Evolutionary conservation across 495 filamentous ascomycete genomes (phyloP), one percentile per base, ranked within the genome.

Genomic region (Cladorrhinum samala): DNA sequence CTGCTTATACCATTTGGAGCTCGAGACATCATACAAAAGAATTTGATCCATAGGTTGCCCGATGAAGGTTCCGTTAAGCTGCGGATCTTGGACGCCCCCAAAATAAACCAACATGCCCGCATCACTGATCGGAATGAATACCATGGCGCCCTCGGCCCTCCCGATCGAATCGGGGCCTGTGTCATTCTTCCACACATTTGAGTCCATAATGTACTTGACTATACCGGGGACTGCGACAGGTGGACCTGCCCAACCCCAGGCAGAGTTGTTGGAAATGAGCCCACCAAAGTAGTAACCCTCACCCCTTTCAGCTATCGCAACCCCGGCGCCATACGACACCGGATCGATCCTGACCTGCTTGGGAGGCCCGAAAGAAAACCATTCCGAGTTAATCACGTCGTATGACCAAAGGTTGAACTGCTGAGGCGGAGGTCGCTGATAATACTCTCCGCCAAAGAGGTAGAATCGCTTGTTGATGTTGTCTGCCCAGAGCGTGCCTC

Each of bases 1-100:
- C 56, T 82, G 79, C 1, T 53, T 62, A 49, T 83, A 83, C 80
- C 79, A 84, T 52, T 71, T 75, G 1, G 68, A 68, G 20, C 64
- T 74, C 21, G 64, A 55, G 20, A 81, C 67, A 57, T 83, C 77
- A 57, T 75, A 82, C 13, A 82, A 52, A 46, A 73, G 73, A 17
- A 82, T 80, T 9, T 61, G 61, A 21, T 63, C 58, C 65, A 73
- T 68, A 17, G 63, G 53, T 53, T 68, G 62, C 43, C 66, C 43
- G 2, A 53, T 39, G 2, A 54, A 52, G 13, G 61, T 67, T 1
- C 68, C 62, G 20, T 70, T 68, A 11, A 46, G 46, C 44, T 64
- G 44, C 9, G 58, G 58, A 17, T 68, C 68, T 44, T 68, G 63
- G 2, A 77, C 55, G 19, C 78, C 77, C 11, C 78, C 77, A 60